Evolutionary conservation across 2,329 filamentous ascomycete species (phyloP).

Genomic region (Ophiosphaerella narmari): DNA sequence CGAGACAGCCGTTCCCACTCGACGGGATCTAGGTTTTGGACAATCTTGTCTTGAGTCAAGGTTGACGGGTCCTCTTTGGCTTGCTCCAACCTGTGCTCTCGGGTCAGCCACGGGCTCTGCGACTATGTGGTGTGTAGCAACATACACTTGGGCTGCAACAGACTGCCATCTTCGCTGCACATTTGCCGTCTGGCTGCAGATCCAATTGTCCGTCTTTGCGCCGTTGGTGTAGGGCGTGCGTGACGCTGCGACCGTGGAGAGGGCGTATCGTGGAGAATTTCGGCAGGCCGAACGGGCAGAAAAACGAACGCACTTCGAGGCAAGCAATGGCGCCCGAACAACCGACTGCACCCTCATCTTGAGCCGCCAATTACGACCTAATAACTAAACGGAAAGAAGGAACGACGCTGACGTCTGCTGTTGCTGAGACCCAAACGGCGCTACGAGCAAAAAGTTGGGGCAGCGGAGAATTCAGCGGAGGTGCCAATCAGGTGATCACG

Average conservation of each 20-base stretch:
- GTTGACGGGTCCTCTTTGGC: slow-evolving; percentile 61
- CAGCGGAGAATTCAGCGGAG: slow-evolving; percentile 25
- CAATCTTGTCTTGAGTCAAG: slow-evolving; percentile 68
- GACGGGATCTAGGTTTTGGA: slow-evolving; percentile 77
- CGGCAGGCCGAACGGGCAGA: slow-evolving; percentile 29
- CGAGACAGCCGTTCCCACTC: slow-evolving; percentile 78
- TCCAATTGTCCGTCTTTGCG: slow-evolving; percentile 35
- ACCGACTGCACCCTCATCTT: slow-evolving; percentile 44
- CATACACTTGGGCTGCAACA: slow-evolving; percentile 45
- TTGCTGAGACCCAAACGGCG: slow-evolving; percentile 14
- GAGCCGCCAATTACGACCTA: slow-evolving; percentile 14
- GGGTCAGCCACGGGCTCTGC: slow-evolving; percentile 23
- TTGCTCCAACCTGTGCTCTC: slow-evolving; percentile 52
- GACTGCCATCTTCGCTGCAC: slow-evolving; percentile 44
- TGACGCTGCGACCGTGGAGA: slow-evolving; percentile 38
- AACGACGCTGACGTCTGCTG: slow-evolving; percentile 34
- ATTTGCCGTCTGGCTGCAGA: slow-evolving; percentile 23
- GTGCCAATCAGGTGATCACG: slow-evolving; percentile 29
- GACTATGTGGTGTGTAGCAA: slow-evolving; percentile 10
- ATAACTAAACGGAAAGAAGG: slow-evolving; percentile 25
- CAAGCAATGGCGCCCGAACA: slow-evolving; percentile 40
- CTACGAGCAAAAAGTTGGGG: slow-evolving; percentile 33
- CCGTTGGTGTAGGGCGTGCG: slow-evolving; percentile 36
- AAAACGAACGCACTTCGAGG: slow-evolving; percentile 34
- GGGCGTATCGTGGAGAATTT: slow-evolving; percentile 35